Evolutionary conservation across 768 basidiomycete genomes (phyloP).

Genomic region (Suillus americanus): DNA sequence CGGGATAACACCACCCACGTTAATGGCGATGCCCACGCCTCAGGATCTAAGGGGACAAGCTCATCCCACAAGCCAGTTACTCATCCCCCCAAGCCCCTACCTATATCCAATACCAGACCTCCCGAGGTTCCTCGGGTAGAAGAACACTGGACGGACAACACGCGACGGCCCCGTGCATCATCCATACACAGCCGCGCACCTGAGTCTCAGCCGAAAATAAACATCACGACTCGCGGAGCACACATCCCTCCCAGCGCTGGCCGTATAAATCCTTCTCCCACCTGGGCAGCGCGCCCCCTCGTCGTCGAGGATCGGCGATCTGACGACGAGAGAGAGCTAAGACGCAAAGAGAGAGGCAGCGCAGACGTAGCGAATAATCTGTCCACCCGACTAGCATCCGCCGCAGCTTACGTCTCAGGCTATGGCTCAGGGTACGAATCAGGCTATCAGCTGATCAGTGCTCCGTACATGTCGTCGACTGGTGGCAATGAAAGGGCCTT

Average conservation of each 20-base stretch:
- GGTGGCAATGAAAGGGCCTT: slow-evolving; percentile 25
- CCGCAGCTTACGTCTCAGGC: slow-evolving; percentile 36
- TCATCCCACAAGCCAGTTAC: slow-evolving; percentile 15
- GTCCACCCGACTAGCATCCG: slow-evolving; percentile 30
- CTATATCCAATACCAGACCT: slow-evolving; percentile 21
- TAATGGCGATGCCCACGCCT: slow-evolving; percentile 14
- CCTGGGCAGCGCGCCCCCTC: slow-evolving; percentile 29
- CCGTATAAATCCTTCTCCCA: slow-evolving; percentile 32
- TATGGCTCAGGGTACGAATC: slow-evolving; percentile 36
- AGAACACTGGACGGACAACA: slow-evolving; percentile 20
- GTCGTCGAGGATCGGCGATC: slow-evolving; percentile 30
- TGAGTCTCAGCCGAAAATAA: slow-evolving; percentile 10
- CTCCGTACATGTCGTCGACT: slow-evolving; percentile 21
- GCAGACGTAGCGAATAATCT: slow-evolving; percentile 6
- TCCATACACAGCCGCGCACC: slow-evolving; percentile 12
- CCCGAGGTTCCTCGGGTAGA: slow-evolving; percentile 23
- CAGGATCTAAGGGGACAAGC: slow-evolving; percentile 9
- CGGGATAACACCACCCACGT: slow-evolving; percentile 13
- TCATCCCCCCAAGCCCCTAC: slow-evolving; percentile 16
- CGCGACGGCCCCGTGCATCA: slow-evolving; percentile 13
- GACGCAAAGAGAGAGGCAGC: slow-evolving; percentile 12
- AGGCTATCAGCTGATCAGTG: slow-evolving; percentile 24
- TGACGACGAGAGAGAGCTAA: slow-evolving; percentile 28
- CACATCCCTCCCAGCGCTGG: slow-evolving; percentile 34
- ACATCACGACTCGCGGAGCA: slow-evolving; percentile 15